Percentiles rank a stretch among this genome's conserved stretches.
phyloP scores from a whole-genome alignment of 2,329 filamentous ascomycete species.

The Diaporthe aspalathi region DNA sequence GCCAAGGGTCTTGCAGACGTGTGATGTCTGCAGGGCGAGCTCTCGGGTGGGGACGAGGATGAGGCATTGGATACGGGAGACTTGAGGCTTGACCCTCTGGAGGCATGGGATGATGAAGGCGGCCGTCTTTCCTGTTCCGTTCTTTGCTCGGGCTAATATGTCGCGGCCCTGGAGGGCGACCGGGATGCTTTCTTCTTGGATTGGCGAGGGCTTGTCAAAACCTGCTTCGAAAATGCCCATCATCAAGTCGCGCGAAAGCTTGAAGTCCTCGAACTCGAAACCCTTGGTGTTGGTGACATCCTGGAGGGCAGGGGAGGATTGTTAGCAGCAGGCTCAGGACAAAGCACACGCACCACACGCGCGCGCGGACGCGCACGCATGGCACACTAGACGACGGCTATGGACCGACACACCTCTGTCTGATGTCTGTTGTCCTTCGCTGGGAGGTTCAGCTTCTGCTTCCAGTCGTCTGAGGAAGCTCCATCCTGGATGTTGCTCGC shows the following conservation, averaged over 20 bases:
- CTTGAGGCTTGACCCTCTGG: conserved; percentile 96
- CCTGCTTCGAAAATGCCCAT: conserved; percentile 99
- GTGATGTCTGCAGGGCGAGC: conserved; percentile 96
- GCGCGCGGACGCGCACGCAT: background rate
- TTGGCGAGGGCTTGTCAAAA: conserved; percentile 98
- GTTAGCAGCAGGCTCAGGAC: conserved; percentile 22
- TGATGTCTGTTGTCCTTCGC: conserved; percentile 81
- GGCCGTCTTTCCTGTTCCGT: conserved; percentile 97
- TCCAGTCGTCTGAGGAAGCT: conserved; percentile 69
- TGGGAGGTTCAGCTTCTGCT: conserved; percentile 77
- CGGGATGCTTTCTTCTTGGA: conserved; percentile 99
- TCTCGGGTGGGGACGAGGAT: conserved; percentile 97
- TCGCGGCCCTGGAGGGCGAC: conserved; percentile 95
- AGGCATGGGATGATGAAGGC: conserved; percentile 97
- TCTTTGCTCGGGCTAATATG: conserved; percentile 96
- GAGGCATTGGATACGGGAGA: conserved; percentile 94
- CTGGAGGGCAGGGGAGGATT: conserved; percentile 58
- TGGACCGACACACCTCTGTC: conserved; percentile 72
- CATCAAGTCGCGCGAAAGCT: conserved; percentile 91
- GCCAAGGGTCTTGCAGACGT: conserved; percentile 98
- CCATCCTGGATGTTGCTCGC: conserved; percentile 32
- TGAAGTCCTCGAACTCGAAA: conserved; percentile 97
- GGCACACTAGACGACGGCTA: conserved; percentile 3
- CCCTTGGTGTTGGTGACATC: conserved; percentile 99
- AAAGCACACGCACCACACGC: background rate